Conservation (phyloP, 148 eudicot species). For the Rhododendron kiyosumense region DNA sequence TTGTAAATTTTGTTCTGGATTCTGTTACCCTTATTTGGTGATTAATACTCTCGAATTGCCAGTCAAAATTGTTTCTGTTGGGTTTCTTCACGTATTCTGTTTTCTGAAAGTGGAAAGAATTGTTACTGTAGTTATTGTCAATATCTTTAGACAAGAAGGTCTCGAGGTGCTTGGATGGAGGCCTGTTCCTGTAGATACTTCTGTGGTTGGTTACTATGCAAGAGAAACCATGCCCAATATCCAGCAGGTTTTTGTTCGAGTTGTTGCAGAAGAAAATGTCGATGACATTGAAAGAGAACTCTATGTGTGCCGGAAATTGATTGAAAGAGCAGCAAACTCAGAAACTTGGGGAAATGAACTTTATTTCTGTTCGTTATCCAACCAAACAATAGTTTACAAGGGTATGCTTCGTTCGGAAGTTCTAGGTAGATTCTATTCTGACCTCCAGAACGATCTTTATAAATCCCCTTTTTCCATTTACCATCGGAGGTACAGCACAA, state of each 20-base stretch:
- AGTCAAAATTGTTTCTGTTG: background rate
- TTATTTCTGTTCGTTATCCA: constrained; percentile 93
- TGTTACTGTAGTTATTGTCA: constrained; percentile 52
- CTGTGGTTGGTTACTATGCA: constrained; percentile 83
- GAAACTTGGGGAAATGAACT: constrained; percentile 87
- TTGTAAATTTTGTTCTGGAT: background rate
- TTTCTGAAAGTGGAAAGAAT: constrained; percentile 12
- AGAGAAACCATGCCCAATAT: constrained; percentile 95
- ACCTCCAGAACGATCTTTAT: constrained; percentile 73
- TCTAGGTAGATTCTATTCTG: constrained; percentile 81
- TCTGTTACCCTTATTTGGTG: background rate
- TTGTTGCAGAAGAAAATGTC: constrained; percentile 65
- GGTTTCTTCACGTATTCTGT: constrained; percentile 8
- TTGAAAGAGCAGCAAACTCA: constrained; percentile 64
- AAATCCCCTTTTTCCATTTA: constrained; percentile 89
- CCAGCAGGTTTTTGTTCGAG: constrained; percentile 78
- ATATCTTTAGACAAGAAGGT: constrained; percentile 80
- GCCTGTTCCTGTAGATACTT: constrained; percentile 69
- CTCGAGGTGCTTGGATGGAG: constrained; percentile 98
- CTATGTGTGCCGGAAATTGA: constrained; percentile 86
- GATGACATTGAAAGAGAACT: constrained; percentile 96
- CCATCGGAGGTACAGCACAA: constrained; percentile 97
- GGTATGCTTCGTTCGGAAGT: constrained; percentile 99
- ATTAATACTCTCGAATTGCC: background rate
- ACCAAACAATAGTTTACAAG: constrained; percentile 92